Conservation (phyloP, 2,329 filamentous ascomycete genomes). For the Pseudopithomyces maydicus region DNA sequence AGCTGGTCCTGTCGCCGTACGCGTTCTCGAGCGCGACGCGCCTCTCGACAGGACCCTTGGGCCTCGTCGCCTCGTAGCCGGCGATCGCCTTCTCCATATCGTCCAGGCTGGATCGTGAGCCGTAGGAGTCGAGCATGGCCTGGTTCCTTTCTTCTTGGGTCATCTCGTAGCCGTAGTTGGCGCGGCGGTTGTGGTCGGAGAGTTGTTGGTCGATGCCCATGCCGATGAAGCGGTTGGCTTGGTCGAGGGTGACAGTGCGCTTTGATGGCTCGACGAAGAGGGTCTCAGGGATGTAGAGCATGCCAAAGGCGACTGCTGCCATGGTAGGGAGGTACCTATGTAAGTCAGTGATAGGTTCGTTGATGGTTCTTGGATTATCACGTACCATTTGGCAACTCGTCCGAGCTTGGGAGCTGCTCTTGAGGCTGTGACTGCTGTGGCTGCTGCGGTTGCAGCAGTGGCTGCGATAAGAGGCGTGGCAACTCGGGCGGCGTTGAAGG, state of each 20-base stretch:
- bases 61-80: conserved; percentile 30
- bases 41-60: conserved; percentile 36
- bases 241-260: conserved; percentile 34
- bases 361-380: background rate
- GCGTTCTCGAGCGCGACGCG: conserved; percentile 52
- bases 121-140: conserved; percentile 36
- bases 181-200: conserved; percentile 35
- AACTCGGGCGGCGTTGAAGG: conserved; percentile 28
- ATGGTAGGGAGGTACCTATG: conserved; percentile 41
- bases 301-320: conserved; percentile 38
- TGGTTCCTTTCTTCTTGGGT: conserved; percentile 40
- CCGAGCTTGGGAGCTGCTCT: conserved; percentile 36
- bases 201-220: conserved; percentile 38
- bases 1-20: conserved; percentile 51
- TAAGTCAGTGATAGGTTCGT: conserved; percentile 12
- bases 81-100: conserved; percentile 40
- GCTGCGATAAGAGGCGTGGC: conserved; percentile 31
- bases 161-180: conserved; percentile 25
- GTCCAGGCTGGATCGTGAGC: conserved; percentile 37
- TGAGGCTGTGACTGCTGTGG: conserved; percentile 7
- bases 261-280: conserved; percentile 18
- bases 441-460: conserved; percentile 15
- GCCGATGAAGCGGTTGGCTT: conserved; percentile 39
- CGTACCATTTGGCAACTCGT: conserved; percentile 39
- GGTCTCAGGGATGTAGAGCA: conserved; percentile 32